Percentiles rank a stretch among this genome's conserved stretches.
Evolutionary conservation across 345 rosid genomes (phyloP).

Genomic region (Ailanthus altissimus): DNA sequence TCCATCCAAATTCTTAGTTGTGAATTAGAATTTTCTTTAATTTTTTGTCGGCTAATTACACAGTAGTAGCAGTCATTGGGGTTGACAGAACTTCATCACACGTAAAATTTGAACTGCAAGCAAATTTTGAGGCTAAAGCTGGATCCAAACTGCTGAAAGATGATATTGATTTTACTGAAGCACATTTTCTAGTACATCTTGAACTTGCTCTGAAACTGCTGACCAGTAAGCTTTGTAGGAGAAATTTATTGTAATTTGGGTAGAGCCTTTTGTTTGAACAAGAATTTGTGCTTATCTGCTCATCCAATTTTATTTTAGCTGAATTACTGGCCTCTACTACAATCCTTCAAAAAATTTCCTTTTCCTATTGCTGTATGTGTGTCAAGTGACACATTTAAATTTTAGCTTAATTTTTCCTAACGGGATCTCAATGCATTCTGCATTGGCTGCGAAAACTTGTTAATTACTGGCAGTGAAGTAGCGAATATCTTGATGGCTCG

Average conservation of each 20-base stretch:
- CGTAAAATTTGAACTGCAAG: conserved; percentile 18
- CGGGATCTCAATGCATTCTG: no score
- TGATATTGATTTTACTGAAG: conserved; percentile 8
- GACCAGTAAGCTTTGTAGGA: conserved; percentile 13
- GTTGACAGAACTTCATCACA: not conserved
- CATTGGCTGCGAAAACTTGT: no score
- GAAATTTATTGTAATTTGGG: conserved; percentile 5
- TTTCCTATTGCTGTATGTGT: not conserved
- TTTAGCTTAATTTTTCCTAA: no score
- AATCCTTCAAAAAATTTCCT: not conserved
- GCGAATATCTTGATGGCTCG: no score
- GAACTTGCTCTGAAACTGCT: conserved; percentile 11
- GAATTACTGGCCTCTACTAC: not conserved
- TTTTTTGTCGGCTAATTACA: not conserved
- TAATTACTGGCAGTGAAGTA: no score
- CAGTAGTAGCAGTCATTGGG: conserved; percentile 9
- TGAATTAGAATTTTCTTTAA: not conserved
- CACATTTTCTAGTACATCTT: not conserved
- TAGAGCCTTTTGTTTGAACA: conserved; percentile 4
- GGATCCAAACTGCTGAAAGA: conserved; percentile 8
- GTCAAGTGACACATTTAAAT: no score
- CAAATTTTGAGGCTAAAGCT: conserved; percentile 11
- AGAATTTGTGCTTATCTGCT: not conserved
- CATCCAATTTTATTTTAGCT: not conserved
- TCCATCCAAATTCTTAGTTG: not conserved